Evolutionary conservation across 768 basidiomycete genomes (phyloP).

Genomic region (Pleurotus cornucopiae): DNA sequence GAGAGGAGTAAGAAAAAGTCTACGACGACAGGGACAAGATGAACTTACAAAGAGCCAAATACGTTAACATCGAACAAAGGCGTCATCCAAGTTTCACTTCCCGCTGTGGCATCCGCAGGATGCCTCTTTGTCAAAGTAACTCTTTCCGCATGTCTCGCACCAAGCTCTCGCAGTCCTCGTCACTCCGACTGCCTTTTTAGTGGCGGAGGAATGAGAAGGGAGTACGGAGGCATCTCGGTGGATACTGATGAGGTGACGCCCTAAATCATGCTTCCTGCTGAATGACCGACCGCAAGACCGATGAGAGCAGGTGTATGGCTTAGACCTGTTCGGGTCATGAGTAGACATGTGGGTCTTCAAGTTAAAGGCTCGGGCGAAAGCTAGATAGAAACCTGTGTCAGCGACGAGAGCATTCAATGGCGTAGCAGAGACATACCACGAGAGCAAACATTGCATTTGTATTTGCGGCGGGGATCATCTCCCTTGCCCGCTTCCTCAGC

Average conservation of each 20-base stretch:
- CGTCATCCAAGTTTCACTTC: constrained; percentile 37
- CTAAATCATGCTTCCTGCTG: constrained; percentile 91
- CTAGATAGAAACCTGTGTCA: constrained; percentile 31
- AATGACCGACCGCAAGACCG: constrained; percentile 85
- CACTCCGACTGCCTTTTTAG: constrained; percentile 61
- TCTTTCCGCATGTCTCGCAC: constrained; percentile 75
- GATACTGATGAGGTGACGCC: constrained; percentile 83
- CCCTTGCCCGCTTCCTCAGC: constrained; percentile 42
- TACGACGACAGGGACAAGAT: not conserved
- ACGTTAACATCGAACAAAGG: not conserved
- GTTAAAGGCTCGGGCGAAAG: constrained; percentile 92
- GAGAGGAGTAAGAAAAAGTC: no score
- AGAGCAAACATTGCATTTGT: constrained; percentile 71
- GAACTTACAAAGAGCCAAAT: constrained; percentile 10
- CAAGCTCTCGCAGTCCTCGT: constrained; percentile 58
- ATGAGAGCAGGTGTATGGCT: constrained; percentile 88
- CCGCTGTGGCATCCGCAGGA: constrained; percentile 63
- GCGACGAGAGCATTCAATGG: constrained; percentile 1
- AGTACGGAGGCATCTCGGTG: constrained; percentile 66
- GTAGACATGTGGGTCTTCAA: constrained; percentile 94
- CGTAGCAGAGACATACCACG: constrained; percentile 44
- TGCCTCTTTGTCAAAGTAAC: constrained; percentile 49
- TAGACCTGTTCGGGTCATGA: constrained; percentile 87
- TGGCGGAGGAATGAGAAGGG: constrained; percentile 33
- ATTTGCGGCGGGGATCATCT: constrained; percentile 72